A percentile compares a stretch with the other conserved stretches of the same genome.
Conservation (phyloP, 371 early-diverging fungal genomes). For the Nosema muscidifuracis region DNA sequence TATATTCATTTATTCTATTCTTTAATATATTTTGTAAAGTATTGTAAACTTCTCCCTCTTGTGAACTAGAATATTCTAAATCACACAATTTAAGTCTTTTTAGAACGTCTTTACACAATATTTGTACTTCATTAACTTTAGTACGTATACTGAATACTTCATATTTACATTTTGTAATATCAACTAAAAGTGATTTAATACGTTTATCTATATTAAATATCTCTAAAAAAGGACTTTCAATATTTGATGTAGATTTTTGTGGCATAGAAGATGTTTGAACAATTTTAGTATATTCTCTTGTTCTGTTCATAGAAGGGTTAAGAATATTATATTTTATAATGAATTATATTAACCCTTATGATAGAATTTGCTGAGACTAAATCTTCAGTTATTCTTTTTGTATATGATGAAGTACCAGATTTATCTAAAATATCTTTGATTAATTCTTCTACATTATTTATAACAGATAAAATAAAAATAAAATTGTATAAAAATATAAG, state of each 20-base stretch:
- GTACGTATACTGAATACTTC: constrained; percentile 31
- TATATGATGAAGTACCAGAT: not conserved
- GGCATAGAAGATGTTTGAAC: constrained; percentile 46
- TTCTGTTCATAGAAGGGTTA: constrained; percentile 57
- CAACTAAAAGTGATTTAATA: constrained; percentile 7
- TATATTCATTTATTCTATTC: constrained; percentile 9
- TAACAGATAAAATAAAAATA: not conserved
- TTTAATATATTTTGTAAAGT: constrained; percentile 6
- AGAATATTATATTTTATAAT: not conserved
- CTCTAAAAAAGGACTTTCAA: constrained; percentile 8
- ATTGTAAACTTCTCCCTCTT: constrained; percentile 7
- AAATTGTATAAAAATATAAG: not conserved
- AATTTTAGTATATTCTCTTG: constrained; percentile 53
- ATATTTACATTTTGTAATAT: constrained; percentile 3
- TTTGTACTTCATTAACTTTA: constrained; percentile 6
- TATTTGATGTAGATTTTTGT: constrained; percentile 23
- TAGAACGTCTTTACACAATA: constrained; percentile 1
- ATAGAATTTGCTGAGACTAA: constrained; percentile 5
- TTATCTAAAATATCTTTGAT: not conserved
- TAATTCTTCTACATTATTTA: not conserved
- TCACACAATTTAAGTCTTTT: not conserved
- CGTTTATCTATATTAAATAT: constrained; percentile 10
- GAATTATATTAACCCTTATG: not conserved
- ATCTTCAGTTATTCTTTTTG: not conserved
- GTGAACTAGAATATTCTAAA: not conserved